phyloP scores from a whole-genome alignment of 1,284 basidiomycete species.

The Lignosus rhinocerotis region DNA sequence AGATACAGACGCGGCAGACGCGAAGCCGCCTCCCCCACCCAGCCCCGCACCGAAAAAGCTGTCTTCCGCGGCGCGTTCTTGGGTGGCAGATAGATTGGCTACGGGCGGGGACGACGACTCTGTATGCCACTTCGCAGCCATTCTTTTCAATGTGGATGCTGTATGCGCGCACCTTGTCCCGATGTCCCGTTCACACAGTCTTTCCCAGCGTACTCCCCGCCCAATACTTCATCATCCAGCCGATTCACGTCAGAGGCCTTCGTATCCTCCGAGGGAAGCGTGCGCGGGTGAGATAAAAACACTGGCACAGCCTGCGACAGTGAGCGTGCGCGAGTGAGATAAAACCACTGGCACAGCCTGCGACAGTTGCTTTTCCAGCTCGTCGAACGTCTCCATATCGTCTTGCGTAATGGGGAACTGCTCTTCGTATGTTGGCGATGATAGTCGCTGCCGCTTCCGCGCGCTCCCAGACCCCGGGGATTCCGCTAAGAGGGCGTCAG shows the following conservation, averaged over 20 bases:
- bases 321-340: slow-evolving; percentile 6
- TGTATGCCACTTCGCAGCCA: background rate
- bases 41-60: slow-evolving; percentile 9
- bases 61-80: slow-evolving; percentile 16
- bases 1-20: slow-evolving; percentile 9
- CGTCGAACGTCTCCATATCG: slow-evolving; percentile 57
- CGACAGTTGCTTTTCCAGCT: slow-evolving; percentile 49
- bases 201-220: background rate
- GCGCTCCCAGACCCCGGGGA: slow-evolving; percentile 21
- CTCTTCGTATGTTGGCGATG: slow-evolving; percentile 69
- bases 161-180: slow-evolving; percentile 15
- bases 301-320: slow-evolving; percentile 41
- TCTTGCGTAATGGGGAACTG: slow-evolving; percentile 56
- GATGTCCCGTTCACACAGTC: background rate
- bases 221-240: background rate
- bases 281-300: background rate
- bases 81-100: background rate
- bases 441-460: slow-evolving; percentile 55
- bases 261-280: slow-evolving; percentile 5
- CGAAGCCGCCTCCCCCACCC: background rate
- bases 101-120: slow-evolving; percentile 19
- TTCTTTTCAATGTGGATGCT: background rate
- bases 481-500: slow-evolving; percentile 10
- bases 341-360: slow-evolving; percentile 30
- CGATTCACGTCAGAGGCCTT: background rate